phyloP scores from a whole-genome alignment of 805 yeast genomes.

The Candida cerambycidarum region DNA sequence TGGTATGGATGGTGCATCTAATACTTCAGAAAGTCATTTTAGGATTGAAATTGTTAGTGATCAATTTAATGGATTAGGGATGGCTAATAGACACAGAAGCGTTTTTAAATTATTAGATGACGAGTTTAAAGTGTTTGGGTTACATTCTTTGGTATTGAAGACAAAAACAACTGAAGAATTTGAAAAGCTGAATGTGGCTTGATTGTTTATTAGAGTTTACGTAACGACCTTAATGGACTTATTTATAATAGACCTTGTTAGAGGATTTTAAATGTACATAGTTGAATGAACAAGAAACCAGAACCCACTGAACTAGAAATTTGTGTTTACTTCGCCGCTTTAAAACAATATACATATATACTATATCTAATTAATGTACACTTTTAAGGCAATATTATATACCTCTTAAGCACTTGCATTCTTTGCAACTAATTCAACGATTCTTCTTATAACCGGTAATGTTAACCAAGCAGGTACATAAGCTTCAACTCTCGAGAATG shows the following conservation, averaged over 20 bases:
- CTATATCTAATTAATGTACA: conserved; percentile 5
- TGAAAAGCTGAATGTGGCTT: conserved; percentile 4
- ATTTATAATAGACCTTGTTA: no score
- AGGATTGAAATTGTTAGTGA: conserved; percentile 71
- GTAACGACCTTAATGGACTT: no score
- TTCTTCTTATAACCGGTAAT: conserved; percentile 82
- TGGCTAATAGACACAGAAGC: conserved; percentile 77
- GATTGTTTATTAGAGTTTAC: no score
- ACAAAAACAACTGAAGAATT: conserved; percentile 57
- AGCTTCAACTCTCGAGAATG: conserved; percentile 79
- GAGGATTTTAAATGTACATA: no score
- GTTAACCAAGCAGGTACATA: conserved; percentile 94
- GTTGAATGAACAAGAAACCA: background rate
- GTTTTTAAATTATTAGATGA: conserved; percentile 68
- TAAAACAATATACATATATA: conserved; percentile 9
- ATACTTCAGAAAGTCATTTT: conserved; percentile 80
- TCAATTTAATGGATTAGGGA: conserved; percentile 58
- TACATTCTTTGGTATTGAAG: conserved; percentile 86
- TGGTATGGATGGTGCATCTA: conserved; percentile 71
- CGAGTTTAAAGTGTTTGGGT: conserved; percentile 67
- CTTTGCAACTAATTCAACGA: conserved; percentile 84
- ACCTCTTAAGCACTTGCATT: conserved; percentile 64
- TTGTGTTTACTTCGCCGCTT: background rate
- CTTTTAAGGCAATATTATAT: background rate
- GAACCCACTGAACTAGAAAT: no score